Evolutionary conservation across 179 eudicot species (phyloP).

Genomic region (Carnegiea gigantea): DNA sequence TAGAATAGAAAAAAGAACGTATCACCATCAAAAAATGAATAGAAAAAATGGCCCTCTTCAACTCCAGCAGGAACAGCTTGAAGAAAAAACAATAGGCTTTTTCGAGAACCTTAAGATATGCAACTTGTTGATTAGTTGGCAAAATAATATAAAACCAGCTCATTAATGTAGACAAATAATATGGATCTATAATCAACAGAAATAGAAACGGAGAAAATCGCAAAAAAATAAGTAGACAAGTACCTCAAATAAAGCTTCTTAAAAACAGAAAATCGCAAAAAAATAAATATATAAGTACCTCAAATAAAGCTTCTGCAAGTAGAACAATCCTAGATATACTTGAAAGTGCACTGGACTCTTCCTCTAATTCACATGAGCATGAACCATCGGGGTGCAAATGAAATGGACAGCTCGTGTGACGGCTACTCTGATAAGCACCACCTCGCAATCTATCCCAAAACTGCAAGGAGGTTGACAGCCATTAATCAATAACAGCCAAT

Average conservation of each 20-base stretch:
- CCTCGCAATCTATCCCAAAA: slow-evolving; percentile 60
- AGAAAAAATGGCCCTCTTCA: no score
- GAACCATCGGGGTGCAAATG: slow-evolving; percentile 70
- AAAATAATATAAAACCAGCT: not conserved
- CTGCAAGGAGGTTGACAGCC: slow-evolving; percentile 41
- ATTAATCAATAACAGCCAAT: slow-evolving; percentile 2
- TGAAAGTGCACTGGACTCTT: slow-evolving; percentile 57
- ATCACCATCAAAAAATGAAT: no score
- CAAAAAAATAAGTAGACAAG: no score
- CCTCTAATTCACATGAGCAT: slow-evolving; percentile 67
- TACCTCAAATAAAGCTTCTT: no score
- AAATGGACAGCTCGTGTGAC: slow-evolving; percentile 51
- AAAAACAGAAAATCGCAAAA: not conserved
- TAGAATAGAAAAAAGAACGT: no score
- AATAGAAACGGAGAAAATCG: not conserved
- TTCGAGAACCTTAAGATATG: no score
- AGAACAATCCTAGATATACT: slow-evolving; percentile 76
- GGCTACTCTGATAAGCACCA: slow-evolving; percentile 39
- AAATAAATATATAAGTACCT: slow-evolving; percentile 41
- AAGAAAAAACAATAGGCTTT: no score
- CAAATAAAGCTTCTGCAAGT: slow-evolving; percentile 89
- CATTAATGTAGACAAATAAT: not conserved
- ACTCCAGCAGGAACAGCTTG: no score
- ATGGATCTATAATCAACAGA: not conserved
- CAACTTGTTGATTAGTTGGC: no score